These are phyloP conservation scores for Fragaria ananassa DNA, from an alignment of 306 rosid species.

Conservation along the genomic window DNA sequence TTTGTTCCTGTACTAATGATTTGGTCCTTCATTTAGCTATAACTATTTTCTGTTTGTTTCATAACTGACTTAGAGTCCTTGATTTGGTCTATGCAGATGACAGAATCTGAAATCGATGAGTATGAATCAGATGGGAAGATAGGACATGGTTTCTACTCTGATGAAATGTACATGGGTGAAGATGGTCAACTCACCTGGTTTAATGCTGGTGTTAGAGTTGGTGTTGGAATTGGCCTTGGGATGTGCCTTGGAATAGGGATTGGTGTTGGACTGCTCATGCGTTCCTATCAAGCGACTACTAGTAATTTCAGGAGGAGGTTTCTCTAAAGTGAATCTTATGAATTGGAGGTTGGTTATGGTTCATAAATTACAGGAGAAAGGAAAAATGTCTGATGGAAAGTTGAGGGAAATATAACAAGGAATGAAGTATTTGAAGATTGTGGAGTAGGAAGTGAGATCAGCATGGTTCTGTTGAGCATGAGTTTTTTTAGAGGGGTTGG, in stretches of 20 bases:
- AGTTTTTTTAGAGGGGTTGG: conserved; percentile 45
- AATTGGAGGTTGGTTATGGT: conserved; percentile 21
- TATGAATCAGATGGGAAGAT: conserved; percentile 55
- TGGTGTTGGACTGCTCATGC: conserved; percentile 88
- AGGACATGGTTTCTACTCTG: conserved; percentile 51
- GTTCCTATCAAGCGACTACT: conserved; percentile 91
- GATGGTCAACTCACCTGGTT: conserved; percentile 91
- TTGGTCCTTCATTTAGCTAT: background rate
- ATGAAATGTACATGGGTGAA: conserved; percentile 70
- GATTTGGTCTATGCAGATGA: conserved; percentile 46
- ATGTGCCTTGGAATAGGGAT: conserved; percentile 87
- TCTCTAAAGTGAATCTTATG: conserved; percentile 31
- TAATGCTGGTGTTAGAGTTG: conserved; percentile 93
- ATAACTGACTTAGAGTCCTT: conserved; percentile 17
- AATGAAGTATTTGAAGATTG: background rate
- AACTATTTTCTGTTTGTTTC: background rate
- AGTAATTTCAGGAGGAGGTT: conserved; percentile 69
- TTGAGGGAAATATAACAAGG: background rate
- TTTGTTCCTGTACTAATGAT: background rate
- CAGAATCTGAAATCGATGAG: conserved; percentile 59
- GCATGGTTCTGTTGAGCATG: conserved; percentile 26
- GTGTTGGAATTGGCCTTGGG: conserved; percentile 92
- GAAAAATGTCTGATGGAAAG: background rate
- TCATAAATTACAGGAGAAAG: conserved; percentile 2
- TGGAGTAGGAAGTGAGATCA: conserved; percentile 15